Evolutionary conservation across 148 eudicot genomes (phyloP).

Genomic region (Nyssa sinensis): DNA sequence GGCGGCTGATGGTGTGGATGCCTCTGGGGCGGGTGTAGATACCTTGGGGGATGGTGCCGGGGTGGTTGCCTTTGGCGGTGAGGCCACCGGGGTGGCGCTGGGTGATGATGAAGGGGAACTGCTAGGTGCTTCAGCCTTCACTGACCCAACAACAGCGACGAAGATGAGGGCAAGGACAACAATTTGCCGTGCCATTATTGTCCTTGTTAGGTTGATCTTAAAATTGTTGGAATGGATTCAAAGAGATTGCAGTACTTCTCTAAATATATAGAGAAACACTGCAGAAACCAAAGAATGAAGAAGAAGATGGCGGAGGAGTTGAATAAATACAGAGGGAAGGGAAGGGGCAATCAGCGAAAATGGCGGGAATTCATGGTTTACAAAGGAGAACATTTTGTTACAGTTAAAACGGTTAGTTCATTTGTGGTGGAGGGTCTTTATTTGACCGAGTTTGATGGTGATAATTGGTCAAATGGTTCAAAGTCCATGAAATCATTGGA

Average conservation of each 20-base stretch:
- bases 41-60: conserved; percentile 1
- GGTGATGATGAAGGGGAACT: conserved; percentile 1
- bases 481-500: no score
- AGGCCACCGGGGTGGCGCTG: neutral
- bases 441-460: neutral
- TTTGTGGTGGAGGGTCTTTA: neutral
- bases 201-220: no score
- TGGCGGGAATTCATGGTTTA: neutral
- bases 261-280: conserved; percentile 16
- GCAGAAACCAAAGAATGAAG: neutral
- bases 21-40: conserved; percentile 1
- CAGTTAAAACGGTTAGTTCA: neutral
- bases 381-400: neutral
- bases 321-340: neutral
- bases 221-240: no score
- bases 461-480: neutral
- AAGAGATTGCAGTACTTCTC: conserved; percentile 21
- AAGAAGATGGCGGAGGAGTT: neutral
- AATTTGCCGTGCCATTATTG: conserved; percentile 20
- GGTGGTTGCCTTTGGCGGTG: conserved; percentile 11
- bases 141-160: neutral
- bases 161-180: conserved; percentile 20
- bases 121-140: conserved; percentile 7
- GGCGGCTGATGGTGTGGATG: neutral
- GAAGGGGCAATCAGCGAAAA: neutral